Evolutionary conservation across 2,329 filamentous ascomycete species (phyloP), one percentile per base, ranked within the genome.

Genomic region (Trichoderma koningiopsis): DNA sequence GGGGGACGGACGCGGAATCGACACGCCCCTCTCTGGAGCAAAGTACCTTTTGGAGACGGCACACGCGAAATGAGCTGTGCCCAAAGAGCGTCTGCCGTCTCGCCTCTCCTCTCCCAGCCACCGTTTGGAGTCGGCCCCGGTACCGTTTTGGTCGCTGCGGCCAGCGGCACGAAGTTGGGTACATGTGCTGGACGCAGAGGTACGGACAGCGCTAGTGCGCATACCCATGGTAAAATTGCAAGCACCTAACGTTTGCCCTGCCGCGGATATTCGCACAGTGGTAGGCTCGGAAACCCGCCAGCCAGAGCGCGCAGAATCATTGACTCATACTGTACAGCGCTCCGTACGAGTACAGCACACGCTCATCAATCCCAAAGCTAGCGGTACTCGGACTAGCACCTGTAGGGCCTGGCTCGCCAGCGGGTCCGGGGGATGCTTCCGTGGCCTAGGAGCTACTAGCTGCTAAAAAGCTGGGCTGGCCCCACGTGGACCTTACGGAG

Each of bases 391-490:
- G 40, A n/a, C 40, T 43, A 43, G 40, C 19, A 43, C 40, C 16
- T n/a, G 40, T 14, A 56, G 37, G 58, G 27, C 67, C 52, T 58
- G 59, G 60, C 27, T 56, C 43, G 61, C 24, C 4, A 47, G 70
- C 61, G 70, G 70, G 69, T 49, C 70, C 69, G 66, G 69, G 70
- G 70, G 47, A 69, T 47, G 66, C 70, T 72, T 71, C 71, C 71
- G 69, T 61, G 47, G 55, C 52, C 58, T 29, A 60, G 35, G 24
- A 35, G 58, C 29, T 52, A 31, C 40, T 43, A 43, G 63, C 55
- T 59, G 64, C 33, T 59, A 43, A 19, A 43, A 43, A 43, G 37
- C 37, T 40, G 37, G 37, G 37, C 14, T 49, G 52, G 70, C 61
- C 65, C 68, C 70, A 71, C 68, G 70, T 70, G 61, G 68, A 49